Evolutionary conservation across 139 green algal species (phyloP), one percentile per base, ranked within the genome.

Genomic region (Mychonastes homosphaera): DNA sequence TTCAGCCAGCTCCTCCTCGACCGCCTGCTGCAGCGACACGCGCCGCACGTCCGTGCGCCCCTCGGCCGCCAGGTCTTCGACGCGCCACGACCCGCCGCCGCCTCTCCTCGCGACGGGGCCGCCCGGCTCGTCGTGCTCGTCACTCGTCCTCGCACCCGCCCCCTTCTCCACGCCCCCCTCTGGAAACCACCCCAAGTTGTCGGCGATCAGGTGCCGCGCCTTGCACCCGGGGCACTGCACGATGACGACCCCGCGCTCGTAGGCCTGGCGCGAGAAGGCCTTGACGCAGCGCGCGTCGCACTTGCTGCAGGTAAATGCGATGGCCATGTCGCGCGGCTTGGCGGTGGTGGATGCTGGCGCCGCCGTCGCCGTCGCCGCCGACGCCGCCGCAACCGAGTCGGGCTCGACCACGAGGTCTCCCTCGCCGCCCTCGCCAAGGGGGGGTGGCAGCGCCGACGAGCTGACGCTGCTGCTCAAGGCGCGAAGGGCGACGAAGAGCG

Each of bases 121-220:
- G n/a, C n/a, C n/a, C n/a, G n/a, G n/a, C n/a, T n/a, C n/a, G n/a
- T n/a, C n/a, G n/a, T n/a, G n/a, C n/a, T n/a, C n/a, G n/a, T n/a
- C n/a, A n/a, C n/a, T n/a, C n/a, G n/a, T n/a, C n/a, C n/a, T n/a
- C n/a, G n/a, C n/a, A n/a, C 34, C 7, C 36, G 34, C 38, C 21
- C 58, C 18, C 29, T 53, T 38, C 48, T 59, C 61, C 23, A 59
- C 47, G 3, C 33, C 51, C 35, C 63, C 53, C 40, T 77, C 53
- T 2, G 58, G 69, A 60, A 80, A 80, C 73, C 73, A 80, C n/a
- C 73, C 64, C 10, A 80, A 58, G 57, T 75, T 61, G 46, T 80
- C 73, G 18, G 66, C 58, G 24, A 69, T 40, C 32, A 63, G 27
- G 50, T 60, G 44, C 13, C 45, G 35, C 9, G 41, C 35, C 53